Evolutionary conservation across 495 filamentous ascomycete genomes (phyloP), one percentile per base, ranked within the genome.

Genomic region (Penicillium salamii): DNA sequence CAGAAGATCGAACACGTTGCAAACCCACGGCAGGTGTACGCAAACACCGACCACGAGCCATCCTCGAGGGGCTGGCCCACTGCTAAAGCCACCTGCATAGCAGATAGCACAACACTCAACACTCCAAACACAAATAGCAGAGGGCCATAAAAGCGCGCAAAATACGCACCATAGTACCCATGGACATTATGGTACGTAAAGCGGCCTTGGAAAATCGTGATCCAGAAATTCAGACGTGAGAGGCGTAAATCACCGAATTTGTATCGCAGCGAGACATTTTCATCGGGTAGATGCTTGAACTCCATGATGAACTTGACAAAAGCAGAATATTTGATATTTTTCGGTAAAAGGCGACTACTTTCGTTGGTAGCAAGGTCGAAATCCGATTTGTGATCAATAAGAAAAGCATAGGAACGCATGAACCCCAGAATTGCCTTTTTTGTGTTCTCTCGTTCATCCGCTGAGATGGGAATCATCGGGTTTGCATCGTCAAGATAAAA

Each of bases 361-460:
- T 21, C 20, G 13, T 41, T 23, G n/a, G 21, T n/a, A 14, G 42
- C 35, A 13, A 52, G 29, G 19, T 34, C 15, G 38, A 52, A 33
- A 34, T 52, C 49, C 31, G 42, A 52, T 46, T 46, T 34, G 34
- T 52, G 31, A 24, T 41, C 18, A 5, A 52, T 52, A 4, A 52
- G 49, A 21, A 46, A 41, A 15, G 45, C 45, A 41, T 52, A 52
- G 12, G 49, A 40, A 33, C 49, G 49, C 36, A 52, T 42, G 45
- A 39, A 52, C 17, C 49, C 34, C 12, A 52, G 42, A 40, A 34
- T 32, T 24, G 49, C 49, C 42, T 40, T 46, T 52, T 42, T 45
- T 0, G 45, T 14, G 24, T 32, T 24, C 41, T 4, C 35, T 12
- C 11, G 29, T 32, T 32, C 5, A 32, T 32, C 7, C 38, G 19